Evolutionary conservation across 768 basidiomycete genomes (phyloP).

Genomic region (Lentinula sp.): DNA sequence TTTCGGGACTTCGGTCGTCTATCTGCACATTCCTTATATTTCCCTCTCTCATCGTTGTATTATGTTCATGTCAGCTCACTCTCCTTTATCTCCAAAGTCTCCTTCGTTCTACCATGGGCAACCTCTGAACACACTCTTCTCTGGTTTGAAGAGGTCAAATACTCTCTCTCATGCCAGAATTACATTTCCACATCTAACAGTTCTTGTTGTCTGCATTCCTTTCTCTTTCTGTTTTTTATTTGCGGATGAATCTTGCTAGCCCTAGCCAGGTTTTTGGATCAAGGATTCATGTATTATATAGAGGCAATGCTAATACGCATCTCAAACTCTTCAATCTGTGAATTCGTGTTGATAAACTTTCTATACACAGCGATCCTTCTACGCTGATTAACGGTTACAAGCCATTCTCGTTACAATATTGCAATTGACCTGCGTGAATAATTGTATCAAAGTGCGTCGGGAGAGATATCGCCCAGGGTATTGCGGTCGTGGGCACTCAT

Average conservation of each 20-base stretch:
- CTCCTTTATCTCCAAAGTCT: slow-evolving; percentile 12
- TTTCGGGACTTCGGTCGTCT: slow-evolving; percentile 8
- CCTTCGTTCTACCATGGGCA: neutral
- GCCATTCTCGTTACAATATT: too few relatives aligned
- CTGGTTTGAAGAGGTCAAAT: slow-evolving; percentile 11
- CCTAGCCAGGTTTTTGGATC: slow-evolving; percentile 21
- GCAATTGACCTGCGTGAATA: neutral
- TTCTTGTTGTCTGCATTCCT: slow-evolving; percentile 22
- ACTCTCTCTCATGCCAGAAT: slow-evolving; percentile 4
- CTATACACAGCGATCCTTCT: too few relatives aligned
- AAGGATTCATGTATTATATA: slow-evolving; percentile 35
- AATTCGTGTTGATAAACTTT: too few relatives aligned
- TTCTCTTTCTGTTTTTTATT: slow-evolving; percentile 12
- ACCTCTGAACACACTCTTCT: slow-evolving; percentile 7
- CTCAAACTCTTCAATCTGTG: slow-evolving; percentile 11
- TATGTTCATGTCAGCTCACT: slow-evolving; percentile 1
- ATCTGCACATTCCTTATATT: slow-evolving; percentile 7
- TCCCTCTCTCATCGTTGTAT: slow-evolving; percentile 3
- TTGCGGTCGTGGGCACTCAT: slow-evolving; percentile 51
- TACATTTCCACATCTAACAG: slow-evolving; percentile 8
- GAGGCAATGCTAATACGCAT: slow-evolving; percentile 29
- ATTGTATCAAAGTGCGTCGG: slow-evolving; percentile 50
- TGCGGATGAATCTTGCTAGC: slow-evolving; percentile 12
- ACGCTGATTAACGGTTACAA: too few relatives aligned
- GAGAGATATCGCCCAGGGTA: slow-evolving; percentile 63